Percentiles rank a stretch among this genome's conserved stretches.
These are phyloP conservation scores for Candida smagusa DNA, from an alignment of 1,139 yeast genomes.

Conservation along the genomic window DNA sequence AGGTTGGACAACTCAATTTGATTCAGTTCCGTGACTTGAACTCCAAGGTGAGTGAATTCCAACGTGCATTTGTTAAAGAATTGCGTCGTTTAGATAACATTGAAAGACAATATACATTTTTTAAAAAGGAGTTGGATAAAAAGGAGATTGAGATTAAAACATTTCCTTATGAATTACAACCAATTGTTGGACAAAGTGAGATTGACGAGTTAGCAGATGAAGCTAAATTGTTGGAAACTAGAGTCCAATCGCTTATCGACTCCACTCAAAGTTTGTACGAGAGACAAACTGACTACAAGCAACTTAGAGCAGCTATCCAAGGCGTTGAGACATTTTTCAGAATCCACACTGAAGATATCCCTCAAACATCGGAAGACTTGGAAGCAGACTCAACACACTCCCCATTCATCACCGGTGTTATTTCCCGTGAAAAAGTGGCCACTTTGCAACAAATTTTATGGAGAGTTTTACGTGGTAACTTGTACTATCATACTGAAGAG, in stretches of 20 bases:
- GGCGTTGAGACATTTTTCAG: constrained; percentile 67
- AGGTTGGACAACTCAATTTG: constrained; percentile 61
- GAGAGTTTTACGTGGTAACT: constrained; percentile 90
- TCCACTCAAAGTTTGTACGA: constrained; percentile 33
- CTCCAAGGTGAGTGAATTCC: constrained; percentile 64
- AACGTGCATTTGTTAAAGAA: constrained; percentile 68
- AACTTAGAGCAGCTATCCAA: constrained; percentile 41
- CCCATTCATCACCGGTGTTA: constrained; percentile 76
- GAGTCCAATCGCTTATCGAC: constrained; percentile 39
- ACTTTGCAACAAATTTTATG: constrained; percentile 84
- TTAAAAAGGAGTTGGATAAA: constrained; percentile 47
- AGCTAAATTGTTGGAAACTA: constrained; percentile 51
- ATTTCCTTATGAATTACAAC: constrained; percentile 43
- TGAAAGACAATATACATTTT: constrained; percentile 59
- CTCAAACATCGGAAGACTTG: constrained; percentile 9
- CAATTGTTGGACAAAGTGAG: constrained; percentile 52
- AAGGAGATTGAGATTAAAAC: constrained; percentile 44
- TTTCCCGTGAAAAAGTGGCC: constrained; percentile 65
- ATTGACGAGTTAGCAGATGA: constrained; percentile 73
- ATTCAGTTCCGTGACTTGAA: constrained; percentile 72
- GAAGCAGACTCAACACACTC: constrained; percentile 12
- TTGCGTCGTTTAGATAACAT: constrained; percentile 65
- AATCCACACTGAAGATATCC: constrained; percentile 24
- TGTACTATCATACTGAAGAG: constrained; percentile 70
- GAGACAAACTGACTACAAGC: constrained; percentile 37